phyloP scores from a whole-genome alignment of 2,329 filamentous ascomycete genomes.

The Neurospora sp. region DNA sequence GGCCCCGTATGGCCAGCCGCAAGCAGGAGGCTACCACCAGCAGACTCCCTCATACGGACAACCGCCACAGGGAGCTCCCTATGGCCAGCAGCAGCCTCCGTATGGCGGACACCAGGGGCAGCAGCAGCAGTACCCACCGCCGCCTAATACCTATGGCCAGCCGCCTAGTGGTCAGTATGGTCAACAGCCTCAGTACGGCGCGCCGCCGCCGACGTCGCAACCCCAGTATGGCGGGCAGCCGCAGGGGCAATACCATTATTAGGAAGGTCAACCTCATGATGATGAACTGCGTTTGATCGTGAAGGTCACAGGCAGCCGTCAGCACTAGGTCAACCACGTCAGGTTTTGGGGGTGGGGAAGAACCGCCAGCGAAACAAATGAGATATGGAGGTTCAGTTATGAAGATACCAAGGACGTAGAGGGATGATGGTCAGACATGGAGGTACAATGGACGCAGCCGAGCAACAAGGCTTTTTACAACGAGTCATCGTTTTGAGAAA shows the following conservation, averaged over 20 bases:
- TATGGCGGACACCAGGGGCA: conserved; percentile 2
- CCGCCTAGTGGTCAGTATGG: background rate
- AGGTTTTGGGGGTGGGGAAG: background rate
- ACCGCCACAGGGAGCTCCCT: background rate
- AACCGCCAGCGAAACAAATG: background rate
- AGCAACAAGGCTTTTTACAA: background rate
- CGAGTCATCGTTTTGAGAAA: background rate
- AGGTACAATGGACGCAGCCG: background rate
- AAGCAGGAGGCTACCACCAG: conserved; percentile 2
- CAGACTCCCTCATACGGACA: conserved; percentile 5
- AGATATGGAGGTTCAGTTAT: no score
- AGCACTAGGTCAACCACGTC: background rate
- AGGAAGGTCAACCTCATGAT: background rate
- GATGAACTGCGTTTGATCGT: background rate
- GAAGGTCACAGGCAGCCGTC: background rate
- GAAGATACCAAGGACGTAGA: background rate
- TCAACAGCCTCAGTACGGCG: background rate
- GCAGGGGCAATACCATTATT: background rate
- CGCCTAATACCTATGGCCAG: background rate
- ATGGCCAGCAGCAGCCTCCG: conserved; percentile 2
- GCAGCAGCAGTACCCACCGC: background rate
- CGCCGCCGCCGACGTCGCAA: background rate
- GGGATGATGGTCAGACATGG: background rate
- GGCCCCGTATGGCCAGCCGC: conserved; percentile 4
- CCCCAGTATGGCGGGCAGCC: conserved; percentile 3